Evolutionary conservation across 2,329 filamentous ascomycete genomes (phyloP).

Genomic region (Immersiporthe knoxdaviesiana): DNA sequence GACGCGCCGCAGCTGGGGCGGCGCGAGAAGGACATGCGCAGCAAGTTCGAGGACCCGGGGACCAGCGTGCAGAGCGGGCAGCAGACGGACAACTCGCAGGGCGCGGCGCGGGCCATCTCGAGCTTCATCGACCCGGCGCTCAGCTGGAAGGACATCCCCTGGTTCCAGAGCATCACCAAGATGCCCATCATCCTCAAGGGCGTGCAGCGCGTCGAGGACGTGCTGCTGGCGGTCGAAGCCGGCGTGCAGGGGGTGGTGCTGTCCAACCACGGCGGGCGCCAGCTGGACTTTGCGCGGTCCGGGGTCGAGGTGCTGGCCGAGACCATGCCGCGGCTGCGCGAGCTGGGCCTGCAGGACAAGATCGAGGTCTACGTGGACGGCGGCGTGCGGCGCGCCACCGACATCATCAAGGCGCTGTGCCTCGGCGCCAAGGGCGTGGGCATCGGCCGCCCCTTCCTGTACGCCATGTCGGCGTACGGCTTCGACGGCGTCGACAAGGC

Average conservation of each 20-base stretch:
- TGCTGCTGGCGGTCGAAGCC: conserved; percentile 79
- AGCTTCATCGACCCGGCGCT: conserved; percentile 96
- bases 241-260: conserved; percentile 90
- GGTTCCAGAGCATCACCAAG: conserved; percentile 86
- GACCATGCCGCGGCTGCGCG: conserved; percentile 83
- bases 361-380: conserved; percentile 93
- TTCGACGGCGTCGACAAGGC: conserved; percentile 84
- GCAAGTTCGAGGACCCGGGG: conserved; percentile 84
- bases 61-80: conserved; percentile 80
- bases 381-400: conserved; percentile 85
- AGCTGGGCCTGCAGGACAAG: conserved; percentile 71
- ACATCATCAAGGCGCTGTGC: conserved; percentile 94
- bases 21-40: conserved; percentile 96
- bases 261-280: conserved; percentile 93
- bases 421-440: conserved; percentile 90
- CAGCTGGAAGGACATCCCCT: conserved; percentile 91
- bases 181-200: conserved; percentile 98
- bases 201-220: conserved; percentile 94
- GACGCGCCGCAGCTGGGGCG: conserved; percentile 95
- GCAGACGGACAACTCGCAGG: conserved; percentile 82
- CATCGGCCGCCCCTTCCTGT: conserved; percentile 92
- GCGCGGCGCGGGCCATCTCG: conserved; percentile 91
- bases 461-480: conserved; percentile 94
- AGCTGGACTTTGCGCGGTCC: conserved; percentile 89
- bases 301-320: conserved; percentile 90